phyloP scores from a whole-genome alignment of 495 filamentous ascomycete genomes.

The Saxophila tyrrhenica region DNA sequence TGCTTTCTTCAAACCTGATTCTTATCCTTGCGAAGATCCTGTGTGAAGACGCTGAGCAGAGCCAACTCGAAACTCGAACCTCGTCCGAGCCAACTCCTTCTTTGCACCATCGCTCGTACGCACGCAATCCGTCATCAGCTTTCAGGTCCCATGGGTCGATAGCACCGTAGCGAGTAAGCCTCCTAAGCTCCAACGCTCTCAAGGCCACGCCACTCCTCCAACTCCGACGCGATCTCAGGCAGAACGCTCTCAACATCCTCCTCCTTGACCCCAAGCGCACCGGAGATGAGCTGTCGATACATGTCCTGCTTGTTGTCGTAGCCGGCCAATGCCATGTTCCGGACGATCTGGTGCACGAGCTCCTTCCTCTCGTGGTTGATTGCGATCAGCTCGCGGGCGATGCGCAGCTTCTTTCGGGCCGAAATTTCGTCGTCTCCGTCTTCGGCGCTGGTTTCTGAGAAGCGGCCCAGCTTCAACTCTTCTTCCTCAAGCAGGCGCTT shows the following conservation, averaged over 20 bases:
- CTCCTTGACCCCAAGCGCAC: constrained; percentile 29
- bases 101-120: too few species aligned
- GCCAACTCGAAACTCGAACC: too few species aligned
- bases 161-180: neutral
- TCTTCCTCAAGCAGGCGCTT: neutral
- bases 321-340: constrained; percentile 24
- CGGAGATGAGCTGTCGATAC: constrained; percentile 31
- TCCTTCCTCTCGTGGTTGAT: constrained; percentile 22
- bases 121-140: too few species aligned
- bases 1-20: too few species aligned
- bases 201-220: constrained; percentile 36
- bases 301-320: constrained; percentile 20
- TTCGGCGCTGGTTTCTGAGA: neutral
- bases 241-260: constrained; percentile 33
- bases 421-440: constrained; percentile 3
- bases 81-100: too few species aligned
- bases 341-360: constrained; percentile 25
- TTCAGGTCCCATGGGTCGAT: neutral
- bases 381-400: constrained; percentile 19
- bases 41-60: too few species aligned
- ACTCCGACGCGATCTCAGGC: constrained; percentile 35
- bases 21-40: too few species aligned
- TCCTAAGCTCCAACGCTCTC: constrained; percentile 11
- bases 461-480: neutral
- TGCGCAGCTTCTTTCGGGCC: constrained; percentile 18